A percentile compares a stretch with the other conserved stretches of the same genome.
Conservation (phyloP, 2,329 filamentous ascomycete genomes). For the Aspergillus arachidicola region DNA sequence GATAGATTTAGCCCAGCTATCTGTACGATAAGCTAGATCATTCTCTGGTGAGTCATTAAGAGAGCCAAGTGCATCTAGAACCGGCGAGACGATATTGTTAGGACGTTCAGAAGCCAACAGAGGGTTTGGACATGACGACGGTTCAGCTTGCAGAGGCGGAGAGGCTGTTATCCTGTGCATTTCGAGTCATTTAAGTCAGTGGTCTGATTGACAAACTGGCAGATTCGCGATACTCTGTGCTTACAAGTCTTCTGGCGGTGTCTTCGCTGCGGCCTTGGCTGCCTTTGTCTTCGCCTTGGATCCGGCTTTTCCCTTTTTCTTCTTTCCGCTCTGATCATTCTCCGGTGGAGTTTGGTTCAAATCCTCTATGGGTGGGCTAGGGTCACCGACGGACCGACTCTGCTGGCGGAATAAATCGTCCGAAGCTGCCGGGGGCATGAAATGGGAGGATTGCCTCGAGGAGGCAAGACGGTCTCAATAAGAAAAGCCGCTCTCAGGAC, state of each 20-base stretch:
- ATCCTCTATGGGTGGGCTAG: slow-evolving; percentile 31
- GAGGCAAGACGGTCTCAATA: slow-evolving; percentile 26
- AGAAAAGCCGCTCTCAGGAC: slow-evolving; percentile 35
- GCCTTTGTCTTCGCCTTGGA: slow-evolving; percentile 39
- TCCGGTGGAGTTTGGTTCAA: slow-evolving; percentile 30
- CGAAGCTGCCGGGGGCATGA: slow-evolving; percentile 46
- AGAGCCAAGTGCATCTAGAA: slow-evolving; percentile 42
- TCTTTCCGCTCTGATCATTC: slow-evolving; percentile 37
- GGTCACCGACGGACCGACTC: slow-evolving; percentile 38
- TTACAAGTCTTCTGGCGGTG: slow-evolving; percentile 40
- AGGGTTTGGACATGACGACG: slow-evolving; percentile 34
- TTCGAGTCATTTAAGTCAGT: background rate
- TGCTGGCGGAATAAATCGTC: slow-evolving; percentile 42
- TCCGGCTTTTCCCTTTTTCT: slow-evolving; percentile 45
- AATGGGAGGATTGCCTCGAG: slow-evolving; percentile 37
- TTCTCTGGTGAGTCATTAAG: slow-evolving; percentile 34
- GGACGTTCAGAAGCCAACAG: slow-evolving; percentile 25
- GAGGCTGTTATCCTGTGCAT: slow-evolving; percentile 30
- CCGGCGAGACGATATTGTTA: slow-evolving; percentile 37
- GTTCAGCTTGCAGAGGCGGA: slow-evolving; percentile 30
- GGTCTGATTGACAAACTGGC: slow-evolving; percentile 10
- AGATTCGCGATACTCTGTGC: slow-evolving; percentile 17
- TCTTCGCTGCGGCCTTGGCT: slow-evolving; percentile 35
- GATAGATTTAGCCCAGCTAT: slow-evolving; percentile 49
- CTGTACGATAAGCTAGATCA: slow-evolving; percentile 41